phyloP scores from a whole-genome alignment of 1,139 yeast genomes.

The Yamadazyma conglobata region DNA sequence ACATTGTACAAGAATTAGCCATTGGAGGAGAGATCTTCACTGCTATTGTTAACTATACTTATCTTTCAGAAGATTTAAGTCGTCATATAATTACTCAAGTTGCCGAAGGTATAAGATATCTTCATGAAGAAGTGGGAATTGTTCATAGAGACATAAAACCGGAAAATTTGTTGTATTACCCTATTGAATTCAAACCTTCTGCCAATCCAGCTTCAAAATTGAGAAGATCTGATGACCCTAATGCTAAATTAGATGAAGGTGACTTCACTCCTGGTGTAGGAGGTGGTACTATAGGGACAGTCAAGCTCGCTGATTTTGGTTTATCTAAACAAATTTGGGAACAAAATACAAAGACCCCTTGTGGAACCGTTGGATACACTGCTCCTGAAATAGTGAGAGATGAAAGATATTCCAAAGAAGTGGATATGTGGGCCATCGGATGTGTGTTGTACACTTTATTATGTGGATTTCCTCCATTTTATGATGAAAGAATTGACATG shows the following conservation, averaged over 20 bases:
- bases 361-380: conserved; percentile 63
- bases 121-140: conserved; percentile 55
- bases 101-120: conserved; percentile 45
- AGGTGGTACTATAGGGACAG: conserved; percentile 51
- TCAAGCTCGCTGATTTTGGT: conserved; percentile 57
- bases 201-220: conserved; percentile 35
- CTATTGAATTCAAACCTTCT: conserved; percentile 53
- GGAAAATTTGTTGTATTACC: conserved; percentile 53
- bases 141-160: conserved; percentile 60
- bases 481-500: conserved; percentile 54
- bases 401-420: conserved; percentile 56
- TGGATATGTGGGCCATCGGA: conserved; percentile 64
- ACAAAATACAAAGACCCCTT: conserved; percentile 58
- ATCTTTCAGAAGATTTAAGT: conserved; percentile 52
- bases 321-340: conserved; percentile 56
- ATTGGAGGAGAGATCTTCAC: conserved; percentile 57
- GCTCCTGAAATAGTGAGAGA: conserved; percentile 62
- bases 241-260: conserved; percentile 51
- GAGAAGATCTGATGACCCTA: conserved; percentile 46
- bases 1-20: conserved; percentile 52
- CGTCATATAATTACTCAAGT: conserved; percentile 52
- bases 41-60: conserved; percentile 54
- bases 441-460: conserved; percentile 58
- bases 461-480: conserved; percentile 63
- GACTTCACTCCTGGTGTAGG: conserved; percentile 45